A percentile compares a stretch with the other conserved stretches of the same genome.
phyloP scores from a whole-genome alignment of 2,329 filamentous ascomycete species.

The Byssoonygena ceratinophila region DNA sequence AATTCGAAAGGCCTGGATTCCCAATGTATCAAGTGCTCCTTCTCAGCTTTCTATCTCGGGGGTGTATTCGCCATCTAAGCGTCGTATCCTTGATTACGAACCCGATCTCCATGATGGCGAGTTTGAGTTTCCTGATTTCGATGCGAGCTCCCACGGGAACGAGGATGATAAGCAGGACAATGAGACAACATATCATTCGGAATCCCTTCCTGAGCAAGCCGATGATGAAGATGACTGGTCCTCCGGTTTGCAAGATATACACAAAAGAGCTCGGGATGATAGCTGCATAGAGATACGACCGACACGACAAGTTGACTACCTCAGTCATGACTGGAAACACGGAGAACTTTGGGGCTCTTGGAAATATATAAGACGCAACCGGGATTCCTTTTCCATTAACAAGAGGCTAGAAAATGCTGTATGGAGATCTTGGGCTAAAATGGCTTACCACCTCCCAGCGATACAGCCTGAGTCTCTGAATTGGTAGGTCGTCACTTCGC shows the following conservation, averaged over 20 bases:
- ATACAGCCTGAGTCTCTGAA: slow-evolving; percentile 86
- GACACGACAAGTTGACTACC: slow-evolving; percentile 85
- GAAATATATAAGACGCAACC: slow-evolving; percentile 78
- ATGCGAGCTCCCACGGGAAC: background rate
- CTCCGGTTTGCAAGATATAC: background rate
- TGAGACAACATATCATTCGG: background rate
- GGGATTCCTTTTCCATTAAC: slow-evolving; percentile 68
- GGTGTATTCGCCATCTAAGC: background rate
- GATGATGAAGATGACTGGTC: background rate
- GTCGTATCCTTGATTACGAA: background rate
- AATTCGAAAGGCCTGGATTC: background rate
- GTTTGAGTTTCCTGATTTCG: background rate
- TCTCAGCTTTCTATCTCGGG: background rate
- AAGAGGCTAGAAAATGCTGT: slow-evolving; percentile 86
- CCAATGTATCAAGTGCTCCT: background rate
- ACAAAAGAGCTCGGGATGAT: slow-evolving; percentile 47
- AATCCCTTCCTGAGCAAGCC: too few relatives aligned
- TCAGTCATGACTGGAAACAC: slow-evolving; percentile 85
- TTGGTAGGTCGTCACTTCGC: slow-evolving; percentile 49
- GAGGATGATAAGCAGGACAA: background rate
- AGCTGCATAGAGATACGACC: slow-evolving; percentile 62
- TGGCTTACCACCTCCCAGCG: slow-evolving; percentile 75
- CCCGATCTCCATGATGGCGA: background rate
- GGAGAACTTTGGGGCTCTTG: slow-evolving; percentile 97
- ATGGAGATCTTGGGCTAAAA: slow-evolving; percentile 94